phyloP scores from a whole-genome alignment of 1,139 yeast genomes.

The Geotrichum cucujoidarum region DNA sequence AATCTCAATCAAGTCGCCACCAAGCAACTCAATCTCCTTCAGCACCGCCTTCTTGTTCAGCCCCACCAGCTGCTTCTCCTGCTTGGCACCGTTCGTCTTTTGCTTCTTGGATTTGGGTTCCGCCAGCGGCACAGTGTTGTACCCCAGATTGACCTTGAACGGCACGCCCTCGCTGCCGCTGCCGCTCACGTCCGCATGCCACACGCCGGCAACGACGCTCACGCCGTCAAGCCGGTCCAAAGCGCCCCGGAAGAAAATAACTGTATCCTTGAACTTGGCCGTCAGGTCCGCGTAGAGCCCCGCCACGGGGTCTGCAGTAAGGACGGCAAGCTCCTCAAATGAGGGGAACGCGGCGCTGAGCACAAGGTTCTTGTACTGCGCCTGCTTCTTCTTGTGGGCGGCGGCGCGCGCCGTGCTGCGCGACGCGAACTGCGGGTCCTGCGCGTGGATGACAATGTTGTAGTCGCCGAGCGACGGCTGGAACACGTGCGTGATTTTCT shows the following conservation, averaged over 20 bases:
- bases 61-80: constrained; percentile 38
- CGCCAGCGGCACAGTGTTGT: constrained; percentile 62
- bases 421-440: constrained; percentile 10
- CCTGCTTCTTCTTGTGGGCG: constrained; percentile 47
- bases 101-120: constrained; percentile 21
- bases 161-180: constrained; percentile 47
- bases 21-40: constrained; percentile 66
- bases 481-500: constrained; percentile 53
- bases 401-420: constrained; percentile 33
- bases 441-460: constrained; percentile 62
- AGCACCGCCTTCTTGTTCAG: constrained; percentile 72
- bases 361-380: constrained; percentile 59
- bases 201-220: constrained; percentile 70
- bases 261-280: constrained; percentile 43
- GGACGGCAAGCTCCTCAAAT: constrained; percentile 24
- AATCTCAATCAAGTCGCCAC: constrained; percentile 59
- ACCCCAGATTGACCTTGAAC: constrained; percentile 77
- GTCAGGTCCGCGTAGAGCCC: constrained; percentile 32
- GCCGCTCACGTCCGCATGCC: constrained; percentile 62
- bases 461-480: constrained; percentile 80
- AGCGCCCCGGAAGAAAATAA: constrained; percentile 47
- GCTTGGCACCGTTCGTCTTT: constrained; percentile 8
- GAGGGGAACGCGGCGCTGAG: constrained; percentile 23
- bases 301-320: constrained; percentile 21
- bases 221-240: constrained; percentile 25